Evolutionary conservation across 306 rosid species (phyloP).

Genomic region (Oemleria cerasiformis): DNA sequence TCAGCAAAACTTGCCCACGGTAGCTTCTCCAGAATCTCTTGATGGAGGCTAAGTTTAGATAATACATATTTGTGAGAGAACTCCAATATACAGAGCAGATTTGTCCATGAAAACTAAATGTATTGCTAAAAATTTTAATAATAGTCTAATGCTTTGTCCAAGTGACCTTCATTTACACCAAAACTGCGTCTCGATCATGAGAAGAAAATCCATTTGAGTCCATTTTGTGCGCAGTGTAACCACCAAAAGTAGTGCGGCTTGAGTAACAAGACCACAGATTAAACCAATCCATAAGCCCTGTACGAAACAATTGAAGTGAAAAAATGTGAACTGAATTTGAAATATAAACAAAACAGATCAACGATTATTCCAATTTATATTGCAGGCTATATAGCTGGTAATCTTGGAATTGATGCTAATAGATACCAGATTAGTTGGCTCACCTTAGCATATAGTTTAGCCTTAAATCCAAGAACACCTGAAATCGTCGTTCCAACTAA

Average conservation of each 20-base stretch:
- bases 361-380: background rate
- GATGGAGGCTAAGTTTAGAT: background rate
- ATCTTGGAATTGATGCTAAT: background rate
- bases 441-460: constrained; percentile 58
- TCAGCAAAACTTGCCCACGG: background rate
- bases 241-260: constrained; percentile 42
- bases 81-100: background rate
- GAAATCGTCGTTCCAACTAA: constrained; percentile 65
- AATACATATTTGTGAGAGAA: background rate
- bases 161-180: constrained; percentile 1
- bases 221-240: constrained; percentile 40
- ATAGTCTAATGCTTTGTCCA: background rate
- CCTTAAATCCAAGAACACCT: constrained; percentile 52
- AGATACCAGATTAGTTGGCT: background rate
- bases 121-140: background rate
- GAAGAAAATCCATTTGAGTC: constrained; percentile 35
- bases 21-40: background rate
- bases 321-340: background rate
- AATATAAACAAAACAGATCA: background rate
- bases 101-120: background rate
- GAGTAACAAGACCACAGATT: constrained; percentile 58
- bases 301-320: background rate
- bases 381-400: background rate
- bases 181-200: constrained; percentile 9
- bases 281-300: constrained; percentile 89